Percentiles rank a stretch among this genome's conserved stretches.
Conservation (phyloP, 2,329 filamentous ascomycete genomes). For the Arthrobotrys conoides region DNA sequence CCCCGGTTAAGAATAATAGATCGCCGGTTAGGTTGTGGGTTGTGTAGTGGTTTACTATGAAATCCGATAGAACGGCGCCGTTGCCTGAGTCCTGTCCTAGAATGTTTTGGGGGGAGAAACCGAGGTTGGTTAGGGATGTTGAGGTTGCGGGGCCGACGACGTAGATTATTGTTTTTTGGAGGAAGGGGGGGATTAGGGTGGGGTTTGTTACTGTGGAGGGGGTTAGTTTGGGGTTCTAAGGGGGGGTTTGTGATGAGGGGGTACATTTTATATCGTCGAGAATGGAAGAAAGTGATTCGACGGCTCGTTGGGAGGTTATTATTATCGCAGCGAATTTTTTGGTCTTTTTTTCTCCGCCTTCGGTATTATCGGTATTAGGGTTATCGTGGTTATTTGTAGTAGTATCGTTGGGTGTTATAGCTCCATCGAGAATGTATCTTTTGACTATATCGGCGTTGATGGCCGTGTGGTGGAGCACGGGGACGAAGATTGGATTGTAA, state of each 20-base stretch:
- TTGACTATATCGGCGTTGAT: conserved; percentile 70
- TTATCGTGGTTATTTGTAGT: conserved; percentile 62
- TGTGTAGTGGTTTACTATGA: conserved; percentile 84
- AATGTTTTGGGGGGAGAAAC: conserved; percentile 72
- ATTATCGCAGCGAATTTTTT: conserved; percentile 79
- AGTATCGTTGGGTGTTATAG: conserved; percentile 62
- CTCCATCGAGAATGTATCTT: conserved; percentile 67
- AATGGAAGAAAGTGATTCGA: conserved; percentile 80
- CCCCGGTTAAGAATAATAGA: conserved; percentile 89
- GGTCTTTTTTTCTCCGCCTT: conserved; percentile 44
- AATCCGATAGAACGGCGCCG: conserved; percentile 82
- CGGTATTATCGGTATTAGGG: neutral
- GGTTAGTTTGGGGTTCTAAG: neutral
- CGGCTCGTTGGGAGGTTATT: conserved; percentile 86
- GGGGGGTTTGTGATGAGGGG: conserved; percentile 61
- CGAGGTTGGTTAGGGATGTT: conserved; percentile 75
- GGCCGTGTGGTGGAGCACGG: conserved; percentile 81
- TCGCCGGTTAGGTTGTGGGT: conserved; percentile 66
- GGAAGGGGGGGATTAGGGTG: conserved; percentile 67
- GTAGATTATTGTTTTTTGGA: conserved; percentile 77
- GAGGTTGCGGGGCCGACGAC: conserved; percentile 86
- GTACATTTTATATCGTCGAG: conserved; percentile 72
- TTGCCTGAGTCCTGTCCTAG: conserved; percentile 87
- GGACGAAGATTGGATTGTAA: conserved; percentile 79
- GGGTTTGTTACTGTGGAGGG: conserved; percentile 2